A percentile compares a stretch with the other conserved stretches of the same genome.
These are phyloP conservation scores for Tritrichomonas foetus DNA, from an alignment of 208 protist species.

Conservation along the genomic window DNA sequence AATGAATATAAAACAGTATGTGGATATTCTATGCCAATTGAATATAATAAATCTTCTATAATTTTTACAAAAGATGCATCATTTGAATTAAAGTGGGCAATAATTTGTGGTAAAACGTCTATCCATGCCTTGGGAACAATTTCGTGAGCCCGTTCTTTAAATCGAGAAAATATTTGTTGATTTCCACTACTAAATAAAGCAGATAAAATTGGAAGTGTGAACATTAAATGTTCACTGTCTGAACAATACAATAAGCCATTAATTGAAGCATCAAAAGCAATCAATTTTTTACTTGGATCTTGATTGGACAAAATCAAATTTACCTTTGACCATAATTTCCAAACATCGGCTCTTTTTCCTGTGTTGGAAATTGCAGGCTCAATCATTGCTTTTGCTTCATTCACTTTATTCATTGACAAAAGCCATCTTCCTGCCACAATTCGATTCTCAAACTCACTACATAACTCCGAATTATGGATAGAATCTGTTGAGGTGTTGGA, in stretches of 20 bases:
- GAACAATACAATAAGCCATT: neutral
- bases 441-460: no score
- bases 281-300: neutral
- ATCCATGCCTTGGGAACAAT: neutral
- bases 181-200: neutral
- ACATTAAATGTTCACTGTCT: neutral
- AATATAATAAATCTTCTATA: neutral
- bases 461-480: no score
- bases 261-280: neutral
- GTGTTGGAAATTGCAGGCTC: no score
- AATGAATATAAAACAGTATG: neutral
- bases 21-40: neutral
- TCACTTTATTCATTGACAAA: no score
- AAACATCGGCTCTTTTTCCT: no score
- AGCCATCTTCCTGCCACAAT: no score
- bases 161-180: neutral
- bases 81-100: neutral
- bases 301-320: neutral
- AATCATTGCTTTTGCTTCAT: no score
- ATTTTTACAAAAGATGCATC: neutral
- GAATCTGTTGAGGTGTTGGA: no score
- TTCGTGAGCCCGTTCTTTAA: neutral
- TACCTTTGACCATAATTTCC: neutral
- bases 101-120: conserved; percentile 1
- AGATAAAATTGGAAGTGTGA: neutral